phyloP scores from a whole-genome alignment of 148 eudicot species.

The Vaccinium macrocarpon region DNA sequence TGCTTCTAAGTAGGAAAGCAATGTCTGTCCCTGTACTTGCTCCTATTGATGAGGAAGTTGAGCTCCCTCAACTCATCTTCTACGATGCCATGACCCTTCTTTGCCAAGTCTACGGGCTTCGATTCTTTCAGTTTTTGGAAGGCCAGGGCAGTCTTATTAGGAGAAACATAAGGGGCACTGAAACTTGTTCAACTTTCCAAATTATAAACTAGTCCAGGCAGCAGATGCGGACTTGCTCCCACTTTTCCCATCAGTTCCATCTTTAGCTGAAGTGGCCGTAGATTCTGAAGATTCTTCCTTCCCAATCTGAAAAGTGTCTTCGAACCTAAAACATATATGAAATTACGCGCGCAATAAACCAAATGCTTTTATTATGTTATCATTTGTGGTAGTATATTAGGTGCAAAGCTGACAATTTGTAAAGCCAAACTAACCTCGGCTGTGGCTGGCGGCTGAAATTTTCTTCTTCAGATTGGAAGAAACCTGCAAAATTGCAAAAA shows the following conservation, averaged over 20 bases:
- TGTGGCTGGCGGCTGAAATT: conserved; percentile 19
- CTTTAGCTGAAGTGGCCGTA: conserved; percentile 27
- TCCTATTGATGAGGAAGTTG: conserved; percentile 32
- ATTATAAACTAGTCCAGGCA: conserved; percentile 41
- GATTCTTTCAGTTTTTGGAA: conserved; percentile 79
- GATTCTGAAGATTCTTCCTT: conserved; percentile 53
- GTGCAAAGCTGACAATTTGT: neutral
- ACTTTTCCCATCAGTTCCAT: conserved; percentile 26
- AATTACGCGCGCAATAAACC: conserved; percentile 1
- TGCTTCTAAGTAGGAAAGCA: conserved; percentile 62
- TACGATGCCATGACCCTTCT: conserved; percentile 74
- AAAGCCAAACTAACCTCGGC: conserved; percentile 58
- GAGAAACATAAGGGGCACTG: conserved; percentile 55
- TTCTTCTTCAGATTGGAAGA: conserved; percentile 9
- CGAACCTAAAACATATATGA: conserved; percentile 45
- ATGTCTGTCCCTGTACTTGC: conserved; percentile 82
- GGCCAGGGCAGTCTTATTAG: conserved; percentile 54
- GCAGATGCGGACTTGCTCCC: conserved; percentile 37
- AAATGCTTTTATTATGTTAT: neutral
- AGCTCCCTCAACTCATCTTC: conserved; percentile 75
- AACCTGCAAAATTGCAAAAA: neutral
- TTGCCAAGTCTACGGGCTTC: conserved; percentile 70
- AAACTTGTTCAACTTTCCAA: conserved; percentile 49
- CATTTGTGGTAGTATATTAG: too few species aligned
- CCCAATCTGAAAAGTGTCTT: conserved; percentile 59